phyloP scores from a whole-genome alignment of 805 yeast species.

The Pichia gijzeniarum region DNA sequence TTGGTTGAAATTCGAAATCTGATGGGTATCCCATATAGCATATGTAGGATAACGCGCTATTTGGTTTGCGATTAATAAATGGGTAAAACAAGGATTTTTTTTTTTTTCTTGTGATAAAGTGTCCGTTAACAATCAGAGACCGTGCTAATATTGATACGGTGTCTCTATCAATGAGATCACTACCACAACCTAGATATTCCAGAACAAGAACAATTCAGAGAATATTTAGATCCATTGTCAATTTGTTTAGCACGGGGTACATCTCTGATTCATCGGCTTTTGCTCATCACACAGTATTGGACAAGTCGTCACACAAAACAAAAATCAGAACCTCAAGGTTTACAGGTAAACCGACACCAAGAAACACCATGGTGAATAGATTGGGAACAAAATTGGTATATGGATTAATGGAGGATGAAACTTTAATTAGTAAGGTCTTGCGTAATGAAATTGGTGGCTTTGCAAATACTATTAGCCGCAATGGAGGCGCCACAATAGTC shows the following conservation, averaged over 20 bases:
- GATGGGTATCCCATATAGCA: not conserved
- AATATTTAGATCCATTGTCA: slow-evolving; percentile 28
- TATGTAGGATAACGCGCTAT: not conserved
- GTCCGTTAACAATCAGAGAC: not conserved
- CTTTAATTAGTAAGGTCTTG: slow-evolving; percentile 12
- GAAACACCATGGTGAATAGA: slow-evolving; percentile 21
- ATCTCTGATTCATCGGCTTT: slow-evolving; percentile 31
- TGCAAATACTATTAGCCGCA: not conserved
- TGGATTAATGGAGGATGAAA: slow-evolving; percentile 20
- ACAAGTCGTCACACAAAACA: slow-evolving; percentile 22
- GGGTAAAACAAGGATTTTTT: not conserved
- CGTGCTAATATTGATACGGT: not conserved
- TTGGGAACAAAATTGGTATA: slow-evolving; percentile 20
- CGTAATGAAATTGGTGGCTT: slow-evolving; percentile 10
- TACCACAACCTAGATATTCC: slow-evolving; percentile 34
- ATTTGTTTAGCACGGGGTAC: slow-evolving; percentile 30
- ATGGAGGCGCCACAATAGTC: slow-evolving; percentile 1
- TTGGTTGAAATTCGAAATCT: slow-evolving; percentile 31
- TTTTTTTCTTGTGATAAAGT: not conserved
- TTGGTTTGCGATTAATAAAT: not conserved
- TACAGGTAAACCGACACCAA: slow-evolving; percentile 27
- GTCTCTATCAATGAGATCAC: slow-evolving; percentile 25
- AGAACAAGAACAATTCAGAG: slow-evolving; percentile 27
- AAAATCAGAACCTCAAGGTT: slow-evolving; percentile 28
- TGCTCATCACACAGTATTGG: slow-evolving; percentile 16